phyloP scores from a whole-genome alignment of 2,329 filamentous ascomycete genomes.

The Colletotrichum eremochloae region DNA sequence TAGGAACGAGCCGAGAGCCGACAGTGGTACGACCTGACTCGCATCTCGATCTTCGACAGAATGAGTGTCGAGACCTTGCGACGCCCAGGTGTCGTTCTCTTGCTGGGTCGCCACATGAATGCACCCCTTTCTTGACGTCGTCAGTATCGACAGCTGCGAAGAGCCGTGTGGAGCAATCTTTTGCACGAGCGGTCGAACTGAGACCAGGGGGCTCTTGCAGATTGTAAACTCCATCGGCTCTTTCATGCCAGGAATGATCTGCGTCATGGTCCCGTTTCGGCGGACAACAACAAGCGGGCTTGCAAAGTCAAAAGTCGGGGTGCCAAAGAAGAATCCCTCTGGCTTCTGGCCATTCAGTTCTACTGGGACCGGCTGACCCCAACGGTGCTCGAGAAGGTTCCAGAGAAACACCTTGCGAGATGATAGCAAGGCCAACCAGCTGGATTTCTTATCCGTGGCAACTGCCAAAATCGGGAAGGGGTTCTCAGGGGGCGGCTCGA shows the following conservation, averaged over 20 bases:
- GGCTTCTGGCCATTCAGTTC: constrained; percentile 71
- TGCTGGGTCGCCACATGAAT: constrained; percentile 60
- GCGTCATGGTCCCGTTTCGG: constrained; percentile 73
- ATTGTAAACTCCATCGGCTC: constrained; percentile 60
- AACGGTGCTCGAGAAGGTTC: constrained; percentile 69
- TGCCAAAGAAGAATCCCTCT: constrained; percentile 74
- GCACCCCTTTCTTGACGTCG: constrained; percentile 64
- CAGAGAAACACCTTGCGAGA: constrained; percentile 72
- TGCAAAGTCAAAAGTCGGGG: constrained; percentile 51
- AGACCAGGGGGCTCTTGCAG: constrained; percentile 66
- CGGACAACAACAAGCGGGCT: constrained; percentile 72
- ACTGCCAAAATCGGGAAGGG: constrained; percentile 73
- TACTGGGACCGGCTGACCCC: constrained; percentile 67
- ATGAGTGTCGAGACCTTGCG: constrained; percentile 59
- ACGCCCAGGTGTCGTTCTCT: constrained; percentile 62
- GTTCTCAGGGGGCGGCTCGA: constrained; percentile 57
- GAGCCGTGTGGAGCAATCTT: constrained; percentile 54
- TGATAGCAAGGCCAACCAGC: constrained; percentile 76
- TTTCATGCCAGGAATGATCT: constrained; percentile 64
- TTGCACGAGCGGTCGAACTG: constrained; percentile 60
- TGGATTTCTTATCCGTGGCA: constrained; percentile 73
- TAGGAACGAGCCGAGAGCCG: constrained; percentile 71
- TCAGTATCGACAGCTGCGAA: constrained; percentile 54
- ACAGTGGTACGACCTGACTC: constrained; percentile 70
- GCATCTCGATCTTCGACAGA: constrained; percentile 59